Base-by-base conservation (phyloP, 2,329 filamentous ascomycete species). In the Trichophyton schoenleinii region DNA sequence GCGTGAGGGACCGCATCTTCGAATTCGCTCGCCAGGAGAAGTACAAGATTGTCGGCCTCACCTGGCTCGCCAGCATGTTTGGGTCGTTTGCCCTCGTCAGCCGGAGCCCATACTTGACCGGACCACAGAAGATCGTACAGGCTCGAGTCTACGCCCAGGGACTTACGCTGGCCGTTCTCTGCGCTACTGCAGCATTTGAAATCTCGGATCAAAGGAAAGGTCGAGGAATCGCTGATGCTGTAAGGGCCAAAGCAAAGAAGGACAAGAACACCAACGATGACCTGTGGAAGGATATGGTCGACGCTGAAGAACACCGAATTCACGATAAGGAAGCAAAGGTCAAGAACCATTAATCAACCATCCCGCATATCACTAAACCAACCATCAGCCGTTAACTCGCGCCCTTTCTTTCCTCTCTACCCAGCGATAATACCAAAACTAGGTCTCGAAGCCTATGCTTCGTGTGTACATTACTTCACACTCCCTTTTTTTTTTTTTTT, bases 91-190 rank as follows among this genome's bases (percentile, higher is more conserved):
- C 80, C 61, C 73, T 95, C 34, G 90, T 96, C 65, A 84, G 87
- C 70, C 83, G 89, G 65, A 89, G 89, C 72, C 85, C 83, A 66
- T 88, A 86, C 71, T 80, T 95, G 55, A 83, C 81, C 58, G 86
- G 84, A 1, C 78, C 82, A 63, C 91, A 96, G 80, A 96, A 96
- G 81, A 78, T 96, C 22, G 91, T 96, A 15, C 91, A 96, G 80
- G 91, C 91, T 25, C 87, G 91, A 82, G 87, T 96, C 66, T 96
- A 96, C 75, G 91, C 91, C 2, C 91, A 96, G 78, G 90, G 88
- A 4, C 78, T 95, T 68, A 95, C 91, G 3, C 79, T 96, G 55
- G 88, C 87, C 65, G 89, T 96, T 59, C 79, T 96, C 61, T 82
- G 95, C 70, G 84, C 89, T 61, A 88, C 85, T 36, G 90, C 92